Conservation (phyloP, 2,329 filamentous ascomycete species). For the Xylaria hypoxylon region DNA sequence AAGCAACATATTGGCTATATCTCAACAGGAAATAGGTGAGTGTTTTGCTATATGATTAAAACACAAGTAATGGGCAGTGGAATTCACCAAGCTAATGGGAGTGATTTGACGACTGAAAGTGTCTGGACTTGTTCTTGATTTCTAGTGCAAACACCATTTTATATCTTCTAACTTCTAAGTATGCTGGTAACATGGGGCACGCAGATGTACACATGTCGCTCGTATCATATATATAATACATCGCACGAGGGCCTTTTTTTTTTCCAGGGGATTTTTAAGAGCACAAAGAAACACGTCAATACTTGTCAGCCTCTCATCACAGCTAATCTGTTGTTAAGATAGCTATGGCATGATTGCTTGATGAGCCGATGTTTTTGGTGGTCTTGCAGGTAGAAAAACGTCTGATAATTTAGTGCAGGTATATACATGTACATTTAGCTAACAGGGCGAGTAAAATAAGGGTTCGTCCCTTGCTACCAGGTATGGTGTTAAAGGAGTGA, state of each 20-base stretch:
- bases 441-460: neutral
- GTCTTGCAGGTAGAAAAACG: neutral
- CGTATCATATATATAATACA: conserved; percentile 26
- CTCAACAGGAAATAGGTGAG: too few relatives aligned
- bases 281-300: neutral
- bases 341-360: conserved; percentile 26
- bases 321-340: conserved; percentile 5
- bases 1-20: too few relatives aligned
- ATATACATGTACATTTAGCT: too few relatives aligned
- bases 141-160: neutral
- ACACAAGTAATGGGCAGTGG: too few relatives aligned
- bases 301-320: neutral
- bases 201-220: conserved; percentile 7
- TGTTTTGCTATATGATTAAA: too few relatives aligned
- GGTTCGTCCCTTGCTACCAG: too few relatives aligned
- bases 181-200: neutral
- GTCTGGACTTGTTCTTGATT: too few relatives aligned
- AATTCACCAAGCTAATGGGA: too few relatives aligned
- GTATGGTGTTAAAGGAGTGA: neutral
- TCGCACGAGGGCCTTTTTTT: conserved; percentile 15
- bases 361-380: conserved; percentile 20
- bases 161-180: too few relatives aligned
- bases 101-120: too few relatives aligned
- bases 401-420: neutral
- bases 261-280: conserved; percentile 2